phyloP scores from a whole-genome alignment of 306 rosid genomes.

The Vigna radiata region DNA sequence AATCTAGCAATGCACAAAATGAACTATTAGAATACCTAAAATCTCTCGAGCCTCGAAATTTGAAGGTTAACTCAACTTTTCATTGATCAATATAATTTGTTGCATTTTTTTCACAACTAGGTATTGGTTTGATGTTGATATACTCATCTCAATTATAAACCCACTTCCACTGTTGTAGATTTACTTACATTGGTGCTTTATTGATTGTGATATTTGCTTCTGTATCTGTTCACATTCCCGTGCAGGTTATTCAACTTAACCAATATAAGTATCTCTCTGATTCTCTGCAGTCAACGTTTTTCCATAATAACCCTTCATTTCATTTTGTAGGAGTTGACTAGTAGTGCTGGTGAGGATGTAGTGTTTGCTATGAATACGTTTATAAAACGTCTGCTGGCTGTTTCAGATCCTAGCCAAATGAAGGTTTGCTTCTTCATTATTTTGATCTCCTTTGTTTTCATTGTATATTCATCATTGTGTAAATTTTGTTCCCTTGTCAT shows the following conservation, averaged over 20 bases:
- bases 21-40: constrained; percentile 91
- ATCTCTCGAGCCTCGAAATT: constrained; percentile 94
- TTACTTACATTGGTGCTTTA: constrained; percentile 31
- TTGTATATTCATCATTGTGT: background rate
- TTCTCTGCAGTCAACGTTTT: constrained; percentile 21
- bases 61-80: constrained; percentile 62
- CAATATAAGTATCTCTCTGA: constrained; percentile 14
- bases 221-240: constrained; percentile 20
- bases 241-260: constrained; percentile 15
- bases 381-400: constrained; percentile 93
- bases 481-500: background rate
- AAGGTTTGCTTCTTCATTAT: constrained; percentile 65
- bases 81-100: constrained; percentile 31
- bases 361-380: constrained; percentile 93
- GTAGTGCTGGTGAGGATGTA: constrained; percentile 96
- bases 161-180: background rate
- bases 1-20: constrained; percentile 75
- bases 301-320: constrained; percentile 30
- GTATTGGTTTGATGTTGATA: constrained; percentile 32
- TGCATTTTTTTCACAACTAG: constrained; percentile 14
- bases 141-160: constrained; percentile 3
- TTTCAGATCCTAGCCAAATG: constrained; percentile 87
- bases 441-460: constrained; percentile 17
- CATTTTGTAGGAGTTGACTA: constrained; percentile 77
- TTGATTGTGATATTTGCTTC: constrained; percentile 32